These are phyloP conservation scores for Vitis hybrid DNA, from an alignment of 177 flowering plant species.

Conservation along the genomic window DNA sequence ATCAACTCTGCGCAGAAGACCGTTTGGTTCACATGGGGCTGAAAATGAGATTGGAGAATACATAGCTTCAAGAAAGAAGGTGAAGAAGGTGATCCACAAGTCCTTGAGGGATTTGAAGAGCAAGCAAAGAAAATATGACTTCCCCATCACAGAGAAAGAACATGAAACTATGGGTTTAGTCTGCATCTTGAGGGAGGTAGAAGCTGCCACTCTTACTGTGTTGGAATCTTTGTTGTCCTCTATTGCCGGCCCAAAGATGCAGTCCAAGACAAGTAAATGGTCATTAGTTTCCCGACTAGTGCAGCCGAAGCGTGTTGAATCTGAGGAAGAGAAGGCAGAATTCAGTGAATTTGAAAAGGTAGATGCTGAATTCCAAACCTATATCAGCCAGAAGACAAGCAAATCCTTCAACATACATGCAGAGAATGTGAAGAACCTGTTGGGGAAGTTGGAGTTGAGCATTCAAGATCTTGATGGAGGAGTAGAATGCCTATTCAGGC, in stretches of 20 bases:
- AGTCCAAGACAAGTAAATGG: constrained; percentile 11
- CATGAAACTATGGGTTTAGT: constrained; percentile 8
- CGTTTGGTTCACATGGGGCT: background rate
- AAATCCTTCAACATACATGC: background rate
- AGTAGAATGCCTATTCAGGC: constrained; percentile 27
- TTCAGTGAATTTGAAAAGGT: background rate
- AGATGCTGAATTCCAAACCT: constrained; percentile 7
- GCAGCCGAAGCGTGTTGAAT: background rate
- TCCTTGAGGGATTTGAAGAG: constrained; percentile 13
- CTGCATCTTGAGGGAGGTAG: constrained; percentile 25
- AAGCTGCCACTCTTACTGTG: constrained; percentile 14
- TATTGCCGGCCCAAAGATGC: constrained; percentile 17
- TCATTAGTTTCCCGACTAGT: constrained; percentile 14
- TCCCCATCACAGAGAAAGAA: constrained; percentile 7
- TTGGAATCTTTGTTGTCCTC: constrained; percentile 23
- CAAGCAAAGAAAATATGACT: background rate
- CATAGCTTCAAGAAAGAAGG: constrained; percentile 21
- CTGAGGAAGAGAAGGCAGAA: constrained; percentile 1
- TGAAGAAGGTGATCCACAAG: constrained; percentile 26
- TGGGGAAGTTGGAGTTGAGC: constrained; percentile 21
- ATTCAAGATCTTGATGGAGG: constrained; percentile 29
- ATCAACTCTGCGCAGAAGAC: constrained; percentile 8
- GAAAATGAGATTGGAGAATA: constrained; percentile 9
- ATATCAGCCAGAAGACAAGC: constrained; percentile 5
- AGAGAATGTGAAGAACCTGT: background rate